Percentiles rank a stretch among this genome's conserved stretches.
Evolutionary conservation across 345 rosid genomes (phyloP).

Genomic region (Xanthoceras sorbifolium): DNA sequence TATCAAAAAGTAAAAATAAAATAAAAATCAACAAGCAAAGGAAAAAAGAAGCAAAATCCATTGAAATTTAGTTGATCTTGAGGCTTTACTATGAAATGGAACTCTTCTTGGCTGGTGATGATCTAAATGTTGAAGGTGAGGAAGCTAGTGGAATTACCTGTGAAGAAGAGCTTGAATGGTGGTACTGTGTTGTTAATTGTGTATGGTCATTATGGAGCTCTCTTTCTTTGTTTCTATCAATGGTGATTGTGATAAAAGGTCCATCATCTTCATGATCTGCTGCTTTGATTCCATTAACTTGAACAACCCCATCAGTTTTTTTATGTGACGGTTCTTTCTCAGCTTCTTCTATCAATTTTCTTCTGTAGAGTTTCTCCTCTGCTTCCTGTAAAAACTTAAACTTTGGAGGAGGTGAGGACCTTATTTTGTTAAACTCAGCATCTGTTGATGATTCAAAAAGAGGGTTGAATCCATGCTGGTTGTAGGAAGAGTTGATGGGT

Average conservation of each 20-base stretch:
- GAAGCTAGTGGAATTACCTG: conserved; percentile 43
- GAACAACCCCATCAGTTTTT: conserved; percentile 11
- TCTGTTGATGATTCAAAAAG: conserved; percentile 63
- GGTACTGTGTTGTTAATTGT: conserved; percentile 22
- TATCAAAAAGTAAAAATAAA: background rate
- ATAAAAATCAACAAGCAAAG: background rate
- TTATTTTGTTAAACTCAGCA: conserved; percentile 73
- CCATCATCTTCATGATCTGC: conserved; percentile 50
- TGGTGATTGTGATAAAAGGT: conserved; percentile 50
- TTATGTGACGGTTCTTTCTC: conserved; percentile 22
- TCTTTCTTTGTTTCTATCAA: conserved; percentile 46
- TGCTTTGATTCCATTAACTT: conserved; percentile 16
- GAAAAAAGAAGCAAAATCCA: background rate
- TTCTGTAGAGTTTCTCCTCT: conserved; percentile 76
- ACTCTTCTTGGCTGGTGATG: conserved; percentile 32
- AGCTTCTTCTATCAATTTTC: conserved; percentile 41
- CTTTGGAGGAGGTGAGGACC: conserved; percentile 83
- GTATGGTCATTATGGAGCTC: conserved; percentile 25
- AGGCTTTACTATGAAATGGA: conserved; percentile 21
- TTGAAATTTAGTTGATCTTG: conserved; percentile 11
- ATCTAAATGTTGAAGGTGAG: conserved; percentile 39
- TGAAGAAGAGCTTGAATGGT: conserved; percentile 44
- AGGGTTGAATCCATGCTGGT: conserved; percentile 42
- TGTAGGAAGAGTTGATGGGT: conserved; percentile 45
- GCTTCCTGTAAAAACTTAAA: conserved; percentile 95